phyloP scores from a whole-genome alignment of 495 filamentous ascomycete genomes.

The Wilcoxina mikolae region DNA sequence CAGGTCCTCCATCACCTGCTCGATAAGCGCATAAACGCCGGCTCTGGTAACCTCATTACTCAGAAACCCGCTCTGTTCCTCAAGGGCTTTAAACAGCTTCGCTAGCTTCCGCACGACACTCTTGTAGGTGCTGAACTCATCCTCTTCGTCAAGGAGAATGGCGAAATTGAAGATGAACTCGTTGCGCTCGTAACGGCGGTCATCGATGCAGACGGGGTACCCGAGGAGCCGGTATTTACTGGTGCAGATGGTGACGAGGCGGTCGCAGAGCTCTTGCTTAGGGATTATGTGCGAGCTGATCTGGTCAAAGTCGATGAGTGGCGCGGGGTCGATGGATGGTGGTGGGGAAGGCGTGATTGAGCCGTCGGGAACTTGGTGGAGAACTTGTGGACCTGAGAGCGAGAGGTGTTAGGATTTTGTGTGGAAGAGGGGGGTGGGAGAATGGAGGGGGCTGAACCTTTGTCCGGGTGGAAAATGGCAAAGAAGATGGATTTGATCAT shows the following conservation, averaged over 20 bases:
- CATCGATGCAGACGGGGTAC: constrained; percentile 73
- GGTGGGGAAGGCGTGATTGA: constrained; percentile 53
- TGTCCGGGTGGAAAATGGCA: constrained; percentile 74
- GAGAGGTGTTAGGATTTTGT: not conserved
- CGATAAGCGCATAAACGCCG: constrained; percentile 59
- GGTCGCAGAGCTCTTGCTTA: constrained; percentile 76
- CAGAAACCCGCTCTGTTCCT: constrained; percentile 71
- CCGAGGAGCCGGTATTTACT: constrained; percentile 69
- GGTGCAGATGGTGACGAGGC: constrained; percentile 64
- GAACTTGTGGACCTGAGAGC: constrained; percentile 57
- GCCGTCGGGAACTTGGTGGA: constrained; percentile 57
- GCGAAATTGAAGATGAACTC: constrained; percentile 98
- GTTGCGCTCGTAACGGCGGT: constrained; percentile 66
- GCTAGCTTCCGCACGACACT: constrained; percentile 75
- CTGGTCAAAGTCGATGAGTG: constrained; percentile 67
- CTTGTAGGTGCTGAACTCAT: constrained; percentile 54
- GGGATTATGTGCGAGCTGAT: constrained; percentile 86
- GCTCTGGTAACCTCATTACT: constrained; percentile 37
- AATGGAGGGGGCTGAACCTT: constrained; percentile 41
- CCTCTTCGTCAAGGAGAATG: constrained; percentile 61
- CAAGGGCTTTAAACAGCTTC: constrained; percentile 67
- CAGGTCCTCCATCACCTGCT: constrained; percentile 84
- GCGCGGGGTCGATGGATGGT: constrained; percentile 40
- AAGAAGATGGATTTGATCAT: constrained; percentile 97
- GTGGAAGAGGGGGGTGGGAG: not conserved